Conservation (phyloP, 2,329 filamentous ascomycete genomes). For the Fusarium clavum region DNA sequence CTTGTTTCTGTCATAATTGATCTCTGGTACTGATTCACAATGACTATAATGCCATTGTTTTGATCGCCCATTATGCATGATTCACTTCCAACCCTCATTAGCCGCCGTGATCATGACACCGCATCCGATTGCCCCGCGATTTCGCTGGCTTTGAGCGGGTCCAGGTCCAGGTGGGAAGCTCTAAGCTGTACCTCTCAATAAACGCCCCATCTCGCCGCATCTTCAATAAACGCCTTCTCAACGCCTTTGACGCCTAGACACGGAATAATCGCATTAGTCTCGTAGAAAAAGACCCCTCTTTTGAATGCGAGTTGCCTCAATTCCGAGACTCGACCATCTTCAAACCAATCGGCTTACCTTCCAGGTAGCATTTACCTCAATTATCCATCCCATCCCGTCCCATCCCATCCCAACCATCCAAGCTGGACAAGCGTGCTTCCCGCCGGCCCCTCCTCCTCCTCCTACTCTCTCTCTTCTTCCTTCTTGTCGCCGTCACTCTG, state of each 20-base stretch:
- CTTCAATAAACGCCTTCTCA: constrained; percentile 28
- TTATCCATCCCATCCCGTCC: background rate
- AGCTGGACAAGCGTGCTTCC: constrained; percentile 47
- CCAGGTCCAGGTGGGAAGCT: constrained; percentile 31
- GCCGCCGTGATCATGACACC: constrained; percentile 32
- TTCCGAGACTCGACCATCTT: background rate
- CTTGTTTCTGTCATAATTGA: background rate
- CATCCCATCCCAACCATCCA: constrained; percentile 21
- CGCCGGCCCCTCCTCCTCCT: constrained; percentile 48
- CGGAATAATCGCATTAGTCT: constrained; percentile 26
- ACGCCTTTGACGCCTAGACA: constrained; percentile 18
- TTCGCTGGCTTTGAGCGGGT: constrained; percentile 25
- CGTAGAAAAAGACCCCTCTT: constrained; percentile 35
- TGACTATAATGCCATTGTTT: background rate
- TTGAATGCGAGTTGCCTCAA: constrained; percentile 23
- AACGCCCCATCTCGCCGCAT: constrained; percentile 36
- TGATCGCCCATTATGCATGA: constrained; percentile 4
- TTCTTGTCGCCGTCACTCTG: constrained; percentile 74
- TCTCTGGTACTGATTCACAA: background rate
- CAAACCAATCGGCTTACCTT: constrained; percentile 41
- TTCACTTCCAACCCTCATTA: constrained; percentile 1
- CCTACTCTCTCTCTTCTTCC: constrained; percentile 63
- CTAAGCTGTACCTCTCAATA: constrained; percentile 27
- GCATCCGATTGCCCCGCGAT: constrained; percentile 43
- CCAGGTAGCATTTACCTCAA: constrained; percentile 18